Evolutionary conservation across 2,329 filamentous ascomycete genomes (phyloP), one percentile per base, ranked within the genome.

Genomic region (Trichophyton benhamiae): DNA sequence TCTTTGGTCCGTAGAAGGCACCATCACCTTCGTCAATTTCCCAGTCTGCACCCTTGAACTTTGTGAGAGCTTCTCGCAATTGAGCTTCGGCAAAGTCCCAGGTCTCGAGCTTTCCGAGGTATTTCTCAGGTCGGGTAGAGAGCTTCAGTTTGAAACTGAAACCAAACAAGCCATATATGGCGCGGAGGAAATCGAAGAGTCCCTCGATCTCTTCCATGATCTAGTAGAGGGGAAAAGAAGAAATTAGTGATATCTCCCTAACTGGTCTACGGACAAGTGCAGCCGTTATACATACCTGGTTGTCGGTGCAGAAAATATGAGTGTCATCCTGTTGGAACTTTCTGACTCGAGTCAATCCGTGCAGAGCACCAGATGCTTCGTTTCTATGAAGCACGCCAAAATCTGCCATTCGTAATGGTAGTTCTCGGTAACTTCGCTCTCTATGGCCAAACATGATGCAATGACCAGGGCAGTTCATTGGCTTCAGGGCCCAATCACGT

Each of bases 401-500:
- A 73, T 99, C 94, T 59, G 94, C 92, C 77, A 96, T 88, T 70
- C 94, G 83, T 77, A 95, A 87, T 30, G 94, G 94, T 62, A 99
- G 79, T 68, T 97, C 91, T 69, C 88, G 82, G 75, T 97, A 96
- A 75, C 87, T 94, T 69, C 89, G 83, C 70, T 89, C 88, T 60
- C 88, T 83, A 74, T 92, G 87, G 58, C 82, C 84, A 74, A 96
- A 96, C 70, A 96, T 87, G 66, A 94, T 78, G 75, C 89, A 95
- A 76, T 97, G 92, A 30, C 91, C 91, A 3, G 94, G 94, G 77
- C 94, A 99, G 78, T 97, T 97, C 94, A 97, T 97, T 30, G 92
- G 92, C 78, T 97, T 97, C 59, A 97, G 78, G 15, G 86, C 91
- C 79, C 87, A 91, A 66, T 85, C 80, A 65, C 88, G 87, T 79